phyloP scores from a whole-genome alignment of 208 protist species.

The Phytomonas sp. region DNA sequence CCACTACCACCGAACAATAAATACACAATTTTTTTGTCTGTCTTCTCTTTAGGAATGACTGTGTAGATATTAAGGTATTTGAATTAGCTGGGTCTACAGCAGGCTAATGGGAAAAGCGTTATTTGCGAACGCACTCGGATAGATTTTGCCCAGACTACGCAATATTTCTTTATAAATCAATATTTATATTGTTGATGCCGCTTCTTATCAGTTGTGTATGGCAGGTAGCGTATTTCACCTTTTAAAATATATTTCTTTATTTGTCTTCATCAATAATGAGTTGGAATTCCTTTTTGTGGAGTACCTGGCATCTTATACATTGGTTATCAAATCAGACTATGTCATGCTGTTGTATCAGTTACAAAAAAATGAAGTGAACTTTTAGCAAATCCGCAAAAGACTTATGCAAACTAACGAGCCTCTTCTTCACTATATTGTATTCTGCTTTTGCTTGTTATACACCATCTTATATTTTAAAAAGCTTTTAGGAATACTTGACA shows the following conservation, averaged over 20 bases:
- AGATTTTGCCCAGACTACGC: constrained; percentile 7
- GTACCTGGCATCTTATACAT: background rate
- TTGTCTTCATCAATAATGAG: constrained; percentile 41
- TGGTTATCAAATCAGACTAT: constrained; percentile 37
- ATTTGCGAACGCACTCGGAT: constrained; percentile 26
- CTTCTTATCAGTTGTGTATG: constrained; percentile 45
- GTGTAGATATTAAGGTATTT: constrained; percentile 34
- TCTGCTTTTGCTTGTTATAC: background rate
- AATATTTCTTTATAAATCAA: constrained; percentile 36
- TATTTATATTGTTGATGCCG: constrained; percentile 65
- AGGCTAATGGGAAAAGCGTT: constrained; percentile 59
- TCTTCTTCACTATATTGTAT: background rate
- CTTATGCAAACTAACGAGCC: background rate
- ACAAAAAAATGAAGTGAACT: background rate
- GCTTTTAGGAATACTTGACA: background rate
- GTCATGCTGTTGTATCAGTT: too few relatives aligned
- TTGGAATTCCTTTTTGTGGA: constrained; percentile 24
- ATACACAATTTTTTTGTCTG: constrained; percentile 26
- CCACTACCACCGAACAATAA: constrained; percentile 65
- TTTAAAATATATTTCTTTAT: constrained; percentile 36
- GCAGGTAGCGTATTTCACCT: constrained; percentile 27
- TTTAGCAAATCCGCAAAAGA: background rate
- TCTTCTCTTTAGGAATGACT: constrained; percentile 5
- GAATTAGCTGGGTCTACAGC: constrained; percentile 60
- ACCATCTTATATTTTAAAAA: background rate